A percentile compares a stretch with the other conserved stretches of the same genome.
Conservation (phyloP, 2,329 filamentous ascomycete species). For the Diatrype stigma region DNA sequence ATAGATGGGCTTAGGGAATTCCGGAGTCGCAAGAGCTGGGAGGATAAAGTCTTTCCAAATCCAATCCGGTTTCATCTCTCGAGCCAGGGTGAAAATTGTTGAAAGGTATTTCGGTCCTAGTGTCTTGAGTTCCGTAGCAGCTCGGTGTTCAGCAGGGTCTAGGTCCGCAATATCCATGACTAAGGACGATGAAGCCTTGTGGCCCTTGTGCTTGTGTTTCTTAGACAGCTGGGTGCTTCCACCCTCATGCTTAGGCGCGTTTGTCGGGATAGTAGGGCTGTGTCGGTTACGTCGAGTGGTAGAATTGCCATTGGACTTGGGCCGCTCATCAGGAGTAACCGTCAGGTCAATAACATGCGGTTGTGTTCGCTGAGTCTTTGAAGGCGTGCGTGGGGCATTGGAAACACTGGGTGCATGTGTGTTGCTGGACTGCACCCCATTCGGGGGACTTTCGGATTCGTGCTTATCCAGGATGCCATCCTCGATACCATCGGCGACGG, state of each 20-base stretch:
- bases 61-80: constrained; percentile 5
- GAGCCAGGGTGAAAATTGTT: constrained; percentile 21
- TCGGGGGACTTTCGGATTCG: background rate
- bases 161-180: constrained; percentile 20
- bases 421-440: background rate
- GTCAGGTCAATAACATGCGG: background rate
- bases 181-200: constrained; percentile 6
- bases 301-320: background rate
- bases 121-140: constrained; percentile 25
- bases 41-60: constrained; percentile 26
- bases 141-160: constrained; percentile 11
- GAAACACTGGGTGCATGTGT: background rate
- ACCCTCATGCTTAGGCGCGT: background rate
- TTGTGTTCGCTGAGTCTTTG: background rate
- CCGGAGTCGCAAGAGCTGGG: constrained; percentile 10
- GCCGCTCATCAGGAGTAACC: background rate
- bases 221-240: background rate
- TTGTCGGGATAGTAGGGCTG: background rate
- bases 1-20: constrained; percentile 12
- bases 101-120: constrained; percentile 15
- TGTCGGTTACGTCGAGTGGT: background rate
- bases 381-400: background rate
- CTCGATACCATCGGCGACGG: background rate
- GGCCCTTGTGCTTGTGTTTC: background rate
- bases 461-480: background rate